phyloP scores from a whole-genome alignment of 495 filamentous ascomycete genomes.

The Penicillium salamii region DNA sequence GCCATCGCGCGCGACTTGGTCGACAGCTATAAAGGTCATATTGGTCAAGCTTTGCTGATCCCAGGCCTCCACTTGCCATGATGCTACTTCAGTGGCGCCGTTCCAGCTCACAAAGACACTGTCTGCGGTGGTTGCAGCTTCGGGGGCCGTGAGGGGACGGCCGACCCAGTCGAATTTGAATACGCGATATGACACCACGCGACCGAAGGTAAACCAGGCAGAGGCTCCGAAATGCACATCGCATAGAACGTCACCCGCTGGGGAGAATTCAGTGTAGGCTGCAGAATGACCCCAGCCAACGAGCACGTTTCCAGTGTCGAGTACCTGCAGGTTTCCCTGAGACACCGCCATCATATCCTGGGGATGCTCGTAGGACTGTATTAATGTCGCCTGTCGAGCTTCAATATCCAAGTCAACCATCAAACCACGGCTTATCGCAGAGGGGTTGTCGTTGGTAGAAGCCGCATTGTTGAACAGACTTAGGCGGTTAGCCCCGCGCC shows the following conservation, averaged over 20 bases:
- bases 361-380: constrained; percentile 27
- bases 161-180: constrained; percentile 39
- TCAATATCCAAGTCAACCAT: constrained; percentile 29
- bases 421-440: constrained; percentile 26
- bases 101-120: constrained; percentile 45
- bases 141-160: constrained; percentile 25
- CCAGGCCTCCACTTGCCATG: constrained; percentile 36
- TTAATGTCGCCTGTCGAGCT: constrained; percentile 18
- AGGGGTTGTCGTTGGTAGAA: constrained; percentile 24
- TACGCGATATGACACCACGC: constrained; percentile 36
- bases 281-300: constrained; percentile 59
- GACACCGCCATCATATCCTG: constrained; percentile 43
- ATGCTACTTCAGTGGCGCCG: constrained; percentile 42
- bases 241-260: constrained; percentile 49
- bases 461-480: constrained; percentile 51
- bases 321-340: constrained; percentile 57
- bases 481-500: constrained; percentile 35
- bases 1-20: constrained; percentile 13
- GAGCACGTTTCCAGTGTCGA: constrained; percentile 51
- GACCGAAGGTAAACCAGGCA: constrained; percentile 36
- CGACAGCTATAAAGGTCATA: constrained; percentile 12
- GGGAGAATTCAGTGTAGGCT: constrained; percentile 53
- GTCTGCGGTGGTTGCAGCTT: constrained; percentile 22
- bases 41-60: constrained; percentile 15
- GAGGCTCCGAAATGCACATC: constrained; percentile 38